These are phyloP conservation scores for Rhazya stricta DNA, from an alignment of 257 asterid genomes.

Conservation along the genomic window DNA sequence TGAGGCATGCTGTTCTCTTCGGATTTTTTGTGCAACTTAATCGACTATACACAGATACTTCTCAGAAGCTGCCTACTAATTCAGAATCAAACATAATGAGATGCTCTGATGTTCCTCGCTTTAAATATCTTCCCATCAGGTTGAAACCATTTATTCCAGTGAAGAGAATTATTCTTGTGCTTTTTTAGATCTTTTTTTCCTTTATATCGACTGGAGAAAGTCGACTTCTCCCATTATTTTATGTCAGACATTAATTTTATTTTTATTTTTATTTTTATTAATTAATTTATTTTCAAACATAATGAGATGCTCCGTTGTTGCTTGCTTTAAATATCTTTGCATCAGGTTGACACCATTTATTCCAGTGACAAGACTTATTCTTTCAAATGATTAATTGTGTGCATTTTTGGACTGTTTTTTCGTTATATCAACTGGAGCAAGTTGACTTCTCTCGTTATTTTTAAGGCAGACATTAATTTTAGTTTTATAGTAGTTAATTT, in stretches of 20 bases:
- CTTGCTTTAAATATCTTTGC: slow-evolving; percentile 97
- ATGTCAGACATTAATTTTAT: neutral
- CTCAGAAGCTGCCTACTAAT: slow-evolving; percentile 76
- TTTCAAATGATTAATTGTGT: neutral
- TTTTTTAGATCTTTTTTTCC: neutral
- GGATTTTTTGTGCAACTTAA: slow-evolving; percentile 97
- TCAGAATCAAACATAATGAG: slow-evolving; percentile 93
- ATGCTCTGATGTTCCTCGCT: slow-evolving; percentile 94
- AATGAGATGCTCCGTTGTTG: slow-evolving; percentile 89
- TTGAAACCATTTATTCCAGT: slow-evolving; percentile 22
- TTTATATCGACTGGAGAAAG: neutral
- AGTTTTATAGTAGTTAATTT: neutral
- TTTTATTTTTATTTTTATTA: neutral
- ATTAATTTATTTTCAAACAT: slow-evolving; percentile 41
- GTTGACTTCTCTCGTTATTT: neutral
- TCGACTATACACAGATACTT: slow-evolving; percentile 62
- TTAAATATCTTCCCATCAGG: slow-evolving; percentile 99
- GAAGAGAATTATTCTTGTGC: neutral
- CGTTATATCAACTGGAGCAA: neutral
- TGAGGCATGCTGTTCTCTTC: slow-evolving; percentile 87
- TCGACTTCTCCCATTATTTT: neutral
- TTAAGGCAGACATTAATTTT: neutral
- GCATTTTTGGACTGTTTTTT: neutral
- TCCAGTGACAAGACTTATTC: neutral
- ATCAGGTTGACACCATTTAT: slow-evolving; percentile 59